These are phyloP conservation scores for Chlorella sp. DNA, from an alignment of 139 green algal genomes.

Conservation along the genomic window DNA sequence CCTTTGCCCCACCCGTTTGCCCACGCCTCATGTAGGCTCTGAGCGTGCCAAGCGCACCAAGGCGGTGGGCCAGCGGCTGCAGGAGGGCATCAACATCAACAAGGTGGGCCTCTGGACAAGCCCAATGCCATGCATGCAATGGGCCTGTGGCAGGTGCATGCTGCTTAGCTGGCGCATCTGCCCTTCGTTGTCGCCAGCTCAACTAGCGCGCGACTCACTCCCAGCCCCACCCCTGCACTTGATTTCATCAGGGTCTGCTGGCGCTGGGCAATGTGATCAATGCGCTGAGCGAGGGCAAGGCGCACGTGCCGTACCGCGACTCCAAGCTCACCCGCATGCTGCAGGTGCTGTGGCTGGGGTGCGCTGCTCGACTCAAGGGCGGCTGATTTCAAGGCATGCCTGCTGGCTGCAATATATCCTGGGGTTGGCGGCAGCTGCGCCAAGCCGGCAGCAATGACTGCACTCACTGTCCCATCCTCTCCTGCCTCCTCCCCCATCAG, in stretches of 20 bases:
- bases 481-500: conserved; percentile 57
- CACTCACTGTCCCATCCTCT: not conserved
- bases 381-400: not conserved
- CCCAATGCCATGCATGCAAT: no score
- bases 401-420: not conserved
- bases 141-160: no score
- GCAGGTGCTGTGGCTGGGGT: conserved; percentile 48
- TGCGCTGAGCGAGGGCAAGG: conserved; percentile 88
- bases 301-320: conserved; percentile 91
- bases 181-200: no score
- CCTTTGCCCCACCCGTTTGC: no score
- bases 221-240: no score
- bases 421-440: not conserved
- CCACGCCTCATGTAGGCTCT: conserved; percentile 69
- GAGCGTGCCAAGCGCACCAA: conserved; percentile 96
- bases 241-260: conserved; percentile 79
- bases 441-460: no score
- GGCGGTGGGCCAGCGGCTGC: conserved; percentile 80
- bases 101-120: conserved; percentile 20
- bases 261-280: conserved; percentile 98
- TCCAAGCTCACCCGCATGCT: conserved; percentile 97
- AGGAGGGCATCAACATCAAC: conserved; percentile 97
- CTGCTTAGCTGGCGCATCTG: no score
- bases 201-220: no score
- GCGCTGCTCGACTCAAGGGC: no score